Evolutionary conservation across 2,329 filamentous ascomycete genomes (phyloP).

Genomic region (Xylogone sp.): DNA sequence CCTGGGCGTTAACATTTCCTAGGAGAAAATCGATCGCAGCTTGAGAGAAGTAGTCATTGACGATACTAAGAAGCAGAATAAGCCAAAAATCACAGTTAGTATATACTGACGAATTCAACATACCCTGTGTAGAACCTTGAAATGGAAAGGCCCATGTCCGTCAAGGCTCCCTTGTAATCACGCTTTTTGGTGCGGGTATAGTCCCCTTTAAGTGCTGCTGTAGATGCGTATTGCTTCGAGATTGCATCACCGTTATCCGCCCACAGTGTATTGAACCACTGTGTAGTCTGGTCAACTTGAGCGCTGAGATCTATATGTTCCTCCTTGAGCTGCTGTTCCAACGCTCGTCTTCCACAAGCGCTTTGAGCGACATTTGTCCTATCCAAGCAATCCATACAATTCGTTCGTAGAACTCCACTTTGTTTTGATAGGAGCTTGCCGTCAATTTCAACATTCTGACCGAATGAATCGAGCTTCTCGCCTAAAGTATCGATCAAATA

Average conservation of each 20-base stretch:
- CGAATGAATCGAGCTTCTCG: slow-evolving; percentile 62
- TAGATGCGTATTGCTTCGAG: slow-evolving; percentile 93
- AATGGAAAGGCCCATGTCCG: slow-evolving; percentile 84
- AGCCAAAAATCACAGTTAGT: no score
- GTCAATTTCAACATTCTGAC: slow-evolving; percentile 61
- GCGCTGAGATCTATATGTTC: slow-evolving; percentile 74
- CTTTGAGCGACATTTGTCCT: slow-evolving; percentile 95
- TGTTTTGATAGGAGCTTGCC: slow-evolving; percentile 50
- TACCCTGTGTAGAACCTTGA: slow-evolving; percentile 69
- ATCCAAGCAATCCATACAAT: slow-evolving; percentile 98
- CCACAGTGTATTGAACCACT: slow-evolving; percentile 96
- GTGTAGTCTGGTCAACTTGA: slow-evolving; percentile 72
- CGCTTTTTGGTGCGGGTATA: slow-evolving; percentile 90
- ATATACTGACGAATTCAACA: no score
- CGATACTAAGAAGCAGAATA: no score
- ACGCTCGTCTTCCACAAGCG: slow-evolving; percentile 77
- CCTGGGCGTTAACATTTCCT: slow-evolving; percentile 76
- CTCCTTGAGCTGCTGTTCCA: slow-evolving; percentile 73
- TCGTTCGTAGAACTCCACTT: slow-evolving; percentile 79
- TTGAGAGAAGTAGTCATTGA: slow-evolving; percentile 97
- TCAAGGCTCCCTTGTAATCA: slow-evolving; percentile 85
- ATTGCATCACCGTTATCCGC: slow-evolving; percentile 97
- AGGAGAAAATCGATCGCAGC: slow-evolving; percentile 92
- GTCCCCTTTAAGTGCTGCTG: slow-evolving; percentile 92
- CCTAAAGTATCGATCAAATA: slow-evolving; percentile 69